Evolutionary conservation across 129 eudicot species (phyloP).

Genomic region (Sambucus nigra): DNA sequence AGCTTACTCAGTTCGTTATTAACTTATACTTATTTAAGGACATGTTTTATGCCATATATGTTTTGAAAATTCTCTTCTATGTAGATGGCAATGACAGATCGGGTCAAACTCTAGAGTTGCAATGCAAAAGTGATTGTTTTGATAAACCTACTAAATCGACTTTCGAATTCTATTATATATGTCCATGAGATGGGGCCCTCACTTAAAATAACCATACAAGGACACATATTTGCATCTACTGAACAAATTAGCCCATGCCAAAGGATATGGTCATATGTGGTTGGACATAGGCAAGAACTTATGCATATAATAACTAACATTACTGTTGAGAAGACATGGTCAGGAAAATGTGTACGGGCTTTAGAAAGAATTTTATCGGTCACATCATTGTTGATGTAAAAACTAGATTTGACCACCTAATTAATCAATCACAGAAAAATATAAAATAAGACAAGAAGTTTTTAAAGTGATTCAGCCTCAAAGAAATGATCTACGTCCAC

Average conservation of each 20-base stretch:
- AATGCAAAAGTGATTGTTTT: slow-evolving; percentile 60
- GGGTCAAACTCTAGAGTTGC: slow-evolving; percentile 34
- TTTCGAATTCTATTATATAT: slow-evolving; percentile 43
- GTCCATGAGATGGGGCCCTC: slow-evolving; percentile 38
- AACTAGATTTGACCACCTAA: no score
- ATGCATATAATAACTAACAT: no score
- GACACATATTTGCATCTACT: slow-evolving; percentile 14
- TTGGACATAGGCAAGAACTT: background rate
- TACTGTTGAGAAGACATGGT: background rate
- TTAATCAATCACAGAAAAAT: no score
- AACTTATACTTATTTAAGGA: no score
- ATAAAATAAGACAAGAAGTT: no score
- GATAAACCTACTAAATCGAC: slow-evolving; percentile 44
- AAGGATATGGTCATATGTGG: slow-evolving; percentile 17
- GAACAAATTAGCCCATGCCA: slow-evolving; percentile 7
- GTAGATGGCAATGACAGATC: slow-evolving; percentile 23
- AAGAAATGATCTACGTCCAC: no score
- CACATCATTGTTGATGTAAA: no score
- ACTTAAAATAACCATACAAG: slow-evolving; percentile 16
- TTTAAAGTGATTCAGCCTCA: no score
- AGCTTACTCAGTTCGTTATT: no score
- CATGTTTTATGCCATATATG: no score
- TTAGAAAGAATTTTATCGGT: background rate
- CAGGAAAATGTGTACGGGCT: background rate
- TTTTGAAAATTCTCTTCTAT: slow-evolving; percentile 50